Conservation (phyloP, 495 filamentous ascomycete genomes). For the Penicillium bialowiezense region DNA sequence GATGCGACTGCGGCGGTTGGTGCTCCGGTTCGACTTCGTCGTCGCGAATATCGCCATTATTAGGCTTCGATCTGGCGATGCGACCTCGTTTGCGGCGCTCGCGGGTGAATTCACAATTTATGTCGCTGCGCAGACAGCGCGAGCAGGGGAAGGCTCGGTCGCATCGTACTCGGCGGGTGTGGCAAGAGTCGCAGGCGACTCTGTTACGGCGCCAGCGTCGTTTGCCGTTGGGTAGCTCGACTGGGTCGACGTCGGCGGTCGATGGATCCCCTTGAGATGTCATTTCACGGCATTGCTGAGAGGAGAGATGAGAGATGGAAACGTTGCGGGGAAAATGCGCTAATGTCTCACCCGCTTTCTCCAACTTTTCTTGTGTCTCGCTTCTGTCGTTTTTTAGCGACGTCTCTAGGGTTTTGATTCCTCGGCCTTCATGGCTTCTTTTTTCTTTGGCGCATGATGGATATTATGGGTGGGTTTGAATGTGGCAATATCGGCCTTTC, state of each 20-base stretch:
- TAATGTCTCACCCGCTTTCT: constrained; percentile 7
- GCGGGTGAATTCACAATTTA: constrained; percentile 43
- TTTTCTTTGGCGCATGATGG: too few species aligned
- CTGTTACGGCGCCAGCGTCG: constrained; percentile 46
- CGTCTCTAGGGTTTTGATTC: neutral
- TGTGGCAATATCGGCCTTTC: too few species aligned
- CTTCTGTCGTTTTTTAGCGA: too few species aligned
- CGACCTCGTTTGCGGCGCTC: constrained; percentile 46
- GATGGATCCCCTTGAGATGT: constrained; percentile 33
- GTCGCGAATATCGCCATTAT: neutral
- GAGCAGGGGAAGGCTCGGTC: constrained; percentile 48
- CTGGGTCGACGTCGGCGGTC: constrained; percentile 18
- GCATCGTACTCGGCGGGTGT: constrained; percentile 46
- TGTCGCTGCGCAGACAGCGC: constrained; percentile 43
- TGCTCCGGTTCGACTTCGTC: constrained; percentile 6
- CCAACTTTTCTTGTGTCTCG: too few species aligned
- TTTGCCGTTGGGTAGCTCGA: constrained; percentile 36
- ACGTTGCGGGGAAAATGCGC: constrained; percentile 9
- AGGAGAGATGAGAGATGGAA: neutral
- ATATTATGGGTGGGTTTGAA: too few species aligned
- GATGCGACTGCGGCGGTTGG: constrained; percentile 7
- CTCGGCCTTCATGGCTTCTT: neutral
- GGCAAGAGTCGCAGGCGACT: constrained; percentile 47
- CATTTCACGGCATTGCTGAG: constrained; percentile 35
- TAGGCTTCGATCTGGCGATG: constrained; percentile 34